Evolutionary conservation across 2,329 filamentous ascomycete genomes (phyloP).

Genomic region (Xylaria sp.): DNA sequence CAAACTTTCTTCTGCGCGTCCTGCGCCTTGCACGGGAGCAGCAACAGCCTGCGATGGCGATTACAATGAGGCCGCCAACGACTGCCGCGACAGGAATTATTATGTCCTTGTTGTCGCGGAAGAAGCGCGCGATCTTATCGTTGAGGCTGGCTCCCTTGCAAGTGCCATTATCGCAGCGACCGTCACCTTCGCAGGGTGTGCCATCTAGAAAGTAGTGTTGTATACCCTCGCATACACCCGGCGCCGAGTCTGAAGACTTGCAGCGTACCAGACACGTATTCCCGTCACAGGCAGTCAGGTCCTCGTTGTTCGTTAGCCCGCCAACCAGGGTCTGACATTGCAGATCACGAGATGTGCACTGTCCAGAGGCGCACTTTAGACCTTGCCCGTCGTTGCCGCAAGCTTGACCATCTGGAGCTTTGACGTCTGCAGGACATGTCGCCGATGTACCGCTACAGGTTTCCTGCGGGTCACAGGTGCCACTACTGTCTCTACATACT

Average conservation of each 20-base stretch:
- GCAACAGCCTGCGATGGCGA: constrained; percentile 73
- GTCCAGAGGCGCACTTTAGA: constrained; percentile 84
- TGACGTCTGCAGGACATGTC: constrained; percentile 75
- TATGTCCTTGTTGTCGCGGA: constrained; percentile 76
- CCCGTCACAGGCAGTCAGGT: constrained; percentile 78
- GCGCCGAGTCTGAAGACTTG: constrained; percentile 69
- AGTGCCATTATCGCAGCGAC: constrained; percentile 76
- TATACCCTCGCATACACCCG: constrained; percentile 72
- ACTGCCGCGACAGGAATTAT: constrained; percentile 79
- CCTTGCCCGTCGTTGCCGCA: constrained; percentile 70
- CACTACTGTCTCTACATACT: constrained; percentile 80
- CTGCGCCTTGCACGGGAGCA: constrained; percentile 58
- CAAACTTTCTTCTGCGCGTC: constrained; percentile 38
- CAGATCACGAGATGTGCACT: constrained; percentile 89
- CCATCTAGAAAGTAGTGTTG: constrained; percentile 95
- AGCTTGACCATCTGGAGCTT: constrained; percentile 69
- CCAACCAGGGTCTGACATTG: constrained; percentile 90
- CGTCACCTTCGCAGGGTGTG: constrained; percentile 81
- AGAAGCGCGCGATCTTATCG: constrained; percentile 76
- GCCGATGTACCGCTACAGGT: constrained; percentile 75
- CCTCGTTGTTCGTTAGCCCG: constrained; percentile 71
- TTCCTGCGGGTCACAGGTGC: constrained; percentile 85
- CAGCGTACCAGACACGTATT: constrained; percentile 80
- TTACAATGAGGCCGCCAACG: constrained; percentile 73
- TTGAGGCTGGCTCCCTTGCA: constrained; percentile 74